Conservation (phyloP, 1,284 basidiomycete genomes). For the Sutorius eximius region DNA sequence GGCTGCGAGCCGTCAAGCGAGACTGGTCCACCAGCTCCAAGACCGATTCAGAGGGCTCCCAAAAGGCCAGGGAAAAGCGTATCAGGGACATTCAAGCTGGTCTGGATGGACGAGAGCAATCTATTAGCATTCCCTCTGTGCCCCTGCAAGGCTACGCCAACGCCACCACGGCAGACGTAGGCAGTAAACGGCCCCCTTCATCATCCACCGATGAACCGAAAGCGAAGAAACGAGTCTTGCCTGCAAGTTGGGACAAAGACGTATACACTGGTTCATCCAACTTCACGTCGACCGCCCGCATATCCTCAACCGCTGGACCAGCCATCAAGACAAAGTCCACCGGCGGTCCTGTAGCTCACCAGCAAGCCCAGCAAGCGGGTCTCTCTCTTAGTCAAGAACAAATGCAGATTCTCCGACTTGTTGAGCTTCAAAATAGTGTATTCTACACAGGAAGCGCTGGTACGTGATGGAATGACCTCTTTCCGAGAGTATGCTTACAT, state of each 20-base stretch:
- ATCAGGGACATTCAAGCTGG: constrained; percentile 52
- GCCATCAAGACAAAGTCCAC: constrained; percentile 4
- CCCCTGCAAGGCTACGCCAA: constrained; percentile 17
- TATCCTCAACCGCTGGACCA: constrained; percentile 11
- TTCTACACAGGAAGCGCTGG: constrained; percentile 98
- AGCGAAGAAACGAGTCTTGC: constrained; percentile 58
- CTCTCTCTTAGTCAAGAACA: constrained; percentile 82
- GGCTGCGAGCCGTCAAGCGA: constrained; percentile 45
- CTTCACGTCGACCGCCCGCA: constrained; percentile 15
- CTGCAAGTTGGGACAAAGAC: constrained; percentile 45
- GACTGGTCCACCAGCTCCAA: constrained; percentile 45
- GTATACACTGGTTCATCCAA: constrained; percentile 31
- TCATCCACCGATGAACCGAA: constrained; percentile 34
- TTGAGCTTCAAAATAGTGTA: constrained; percentile 71
- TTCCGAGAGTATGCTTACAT: constrained; percentile 9
- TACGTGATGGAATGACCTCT: constrained; percentile 42
- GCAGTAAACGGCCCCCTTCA: constrained; percentile 49
- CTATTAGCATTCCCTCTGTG: constrained; percentile 18
- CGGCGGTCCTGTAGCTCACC: constrained; percentile 9
- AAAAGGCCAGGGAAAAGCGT: constrained; percentile 43
- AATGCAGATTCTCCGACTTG: constrained; percentile 75
- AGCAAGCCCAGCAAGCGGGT: constrained; percentile 40
- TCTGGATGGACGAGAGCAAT: constrained; percentile 24
- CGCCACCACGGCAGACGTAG: constrained; percentile 32
- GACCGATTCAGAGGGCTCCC: constrained; percentile 34